Percentiles rank a stretch among this genome's conserved stretches.
Evolutionary conservation across 2,329 filamentous ascomycete genomes (phyloP).

Genomic region (Xylaria sp.): DNA sequence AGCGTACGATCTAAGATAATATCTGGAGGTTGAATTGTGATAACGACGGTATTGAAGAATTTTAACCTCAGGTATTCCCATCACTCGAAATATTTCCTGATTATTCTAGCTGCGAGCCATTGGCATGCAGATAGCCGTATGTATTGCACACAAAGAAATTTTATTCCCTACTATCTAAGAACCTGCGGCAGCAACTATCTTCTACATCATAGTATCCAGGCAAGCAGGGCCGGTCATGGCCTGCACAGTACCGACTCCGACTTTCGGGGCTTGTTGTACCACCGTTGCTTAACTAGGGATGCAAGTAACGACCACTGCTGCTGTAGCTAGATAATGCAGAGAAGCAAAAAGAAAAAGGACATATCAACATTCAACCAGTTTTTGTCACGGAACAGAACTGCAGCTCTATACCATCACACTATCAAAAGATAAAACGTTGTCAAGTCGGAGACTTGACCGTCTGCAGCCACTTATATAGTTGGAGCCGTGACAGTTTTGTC

Average conservation of each 20-base stretch:
- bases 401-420: too few relatives aligned
- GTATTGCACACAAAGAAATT: background rate
- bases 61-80: background rate
- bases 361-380: too few relatives aligned
- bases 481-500: too few relatives aligned
- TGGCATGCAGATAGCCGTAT: background rate
- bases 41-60: background rate
- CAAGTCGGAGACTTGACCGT: too few relatives aligned
- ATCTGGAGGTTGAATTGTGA: background rate
- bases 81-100: background rate
- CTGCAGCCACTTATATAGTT: too few relatives aligned
- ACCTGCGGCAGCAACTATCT: background rate
- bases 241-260: background rate
- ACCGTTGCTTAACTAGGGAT: background rate
- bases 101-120: background rate
- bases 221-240: background rate
- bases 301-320: too few relatives aligned
- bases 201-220: background rate
- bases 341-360: too few relatives aligned
- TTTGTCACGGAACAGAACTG: too few relatives aligned
- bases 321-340: too few relatives aligned
- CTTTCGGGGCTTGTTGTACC: background rate
- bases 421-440: too few relatives aligned
- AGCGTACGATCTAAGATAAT: background rate
- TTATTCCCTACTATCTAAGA: background rate